Conservation (phyloP, 371 early-diverging fungal genomes). For the Paraphysoderma sedebokerense region DNA sequence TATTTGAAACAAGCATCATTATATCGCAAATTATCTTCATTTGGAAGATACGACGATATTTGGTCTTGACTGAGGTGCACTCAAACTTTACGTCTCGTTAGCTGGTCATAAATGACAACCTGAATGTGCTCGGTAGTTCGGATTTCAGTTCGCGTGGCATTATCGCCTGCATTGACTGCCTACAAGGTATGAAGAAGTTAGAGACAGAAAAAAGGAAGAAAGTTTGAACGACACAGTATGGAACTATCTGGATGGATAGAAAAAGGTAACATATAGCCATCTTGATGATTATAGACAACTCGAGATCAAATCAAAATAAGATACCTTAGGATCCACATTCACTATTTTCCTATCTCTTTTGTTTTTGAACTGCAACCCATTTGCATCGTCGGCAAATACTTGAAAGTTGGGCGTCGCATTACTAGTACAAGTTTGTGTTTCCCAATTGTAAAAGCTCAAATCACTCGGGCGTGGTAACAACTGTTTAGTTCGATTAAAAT, state of each 20-base stretch:
- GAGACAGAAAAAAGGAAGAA: neutral
- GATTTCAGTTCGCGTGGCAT: slow-evolving; percentile 23
- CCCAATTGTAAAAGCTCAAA: slow-evolving; percentile 37
- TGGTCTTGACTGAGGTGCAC: no score
- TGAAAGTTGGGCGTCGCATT: slow-evolving; percentile 36
- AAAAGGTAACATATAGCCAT: neutral
- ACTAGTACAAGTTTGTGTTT: slow-evolving; percentile 28
- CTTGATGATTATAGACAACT: neutral
- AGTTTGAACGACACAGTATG: neutral
- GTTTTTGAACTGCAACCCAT: slow-evolving; percentile 32
- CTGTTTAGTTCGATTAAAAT: slow-evolving; percentile 15
- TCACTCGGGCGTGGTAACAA: slow-evolving; percentile 25
- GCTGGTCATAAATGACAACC: slow-evolving; percentile 34
- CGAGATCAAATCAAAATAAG: no score
- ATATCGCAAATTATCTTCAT: no score
- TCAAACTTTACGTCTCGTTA: slow-evolving; percentile 22
- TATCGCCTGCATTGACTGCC: slow-evolving; percentile 26
- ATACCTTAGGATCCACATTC: slow-evolving; percentile 32
- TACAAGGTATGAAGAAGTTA: slow-evolving; percentile 3
- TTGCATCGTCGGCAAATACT: slow-evolving; percentile 34
- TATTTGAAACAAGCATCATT: no score
- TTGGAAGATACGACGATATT: no score
- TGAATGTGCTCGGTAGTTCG: slow-evolving; percentile 26
- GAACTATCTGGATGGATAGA: neutral
- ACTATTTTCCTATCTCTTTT: slow-evolving; percentile 36